A percentile compares a stretch with the other conserved stretches of the same genome.
These are phyloP conservation scores for Schizonepeta tenuifolia DNA, from an alignment of 257 asterid genomes.

Conservation along the genomic window DNA sequence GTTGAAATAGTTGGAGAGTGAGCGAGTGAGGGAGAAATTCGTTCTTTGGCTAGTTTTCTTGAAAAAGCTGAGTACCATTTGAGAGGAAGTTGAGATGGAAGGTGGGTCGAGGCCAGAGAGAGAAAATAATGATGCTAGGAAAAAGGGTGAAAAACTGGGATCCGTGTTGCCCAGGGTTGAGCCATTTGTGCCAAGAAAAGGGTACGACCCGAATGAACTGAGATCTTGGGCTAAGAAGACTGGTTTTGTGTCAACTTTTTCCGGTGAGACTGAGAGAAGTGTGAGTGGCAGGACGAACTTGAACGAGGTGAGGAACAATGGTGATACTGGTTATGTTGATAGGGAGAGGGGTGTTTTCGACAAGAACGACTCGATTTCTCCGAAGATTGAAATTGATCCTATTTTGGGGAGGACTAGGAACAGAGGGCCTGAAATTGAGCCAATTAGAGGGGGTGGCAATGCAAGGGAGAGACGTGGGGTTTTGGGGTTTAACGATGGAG, in stretches of 20 bases:
- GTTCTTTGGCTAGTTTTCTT: conserved; percentile 17
- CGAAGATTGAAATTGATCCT: conserved; percentile 87
- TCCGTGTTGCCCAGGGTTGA: conserved; percentile 61
- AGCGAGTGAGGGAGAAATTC: conserved; percentile 1
- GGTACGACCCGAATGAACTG: conserved; percentile 83
- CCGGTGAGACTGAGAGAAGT: conserved; percentile 72
- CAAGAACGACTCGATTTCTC: conserved; percentile 68
- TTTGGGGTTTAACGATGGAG: conserved; percentile 41
- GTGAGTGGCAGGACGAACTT: conserved; percentile 51
- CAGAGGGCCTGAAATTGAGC: conserved; percentile 67
- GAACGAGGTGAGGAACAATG: conserved; percentile 38
- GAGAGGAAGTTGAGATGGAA: conserved; percentile 60
- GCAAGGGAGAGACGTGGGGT: conserved; percentile 44
- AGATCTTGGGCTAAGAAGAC: conserved; percentile 98
- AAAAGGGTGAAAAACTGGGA: conserved; percentile 55
- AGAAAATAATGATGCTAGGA: conserved; percentile 46
- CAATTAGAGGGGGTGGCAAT: conserved; percentile 43
- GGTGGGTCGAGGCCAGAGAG: conserved; percentile 67
- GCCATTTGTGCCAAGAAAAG: conserved; percentile 74
- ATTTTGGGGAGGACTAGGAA: conserved; percentile 78
- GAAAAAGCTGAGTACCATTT: conserved; percentile 38
- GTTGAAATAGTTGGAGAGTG: conserved; percentile 21
- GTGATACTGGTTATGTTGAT: conserved; percentile 42
- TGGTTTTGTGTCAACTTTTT: conserved; percentile 84
- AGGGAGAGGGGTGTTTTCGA: conserved; percentile 65